These are phyloP conservation scores for Chalara sp. DNA, from an alignment of 2,329 filamentous ascomycete genomes.

Conservation along the genomic window DNA sequence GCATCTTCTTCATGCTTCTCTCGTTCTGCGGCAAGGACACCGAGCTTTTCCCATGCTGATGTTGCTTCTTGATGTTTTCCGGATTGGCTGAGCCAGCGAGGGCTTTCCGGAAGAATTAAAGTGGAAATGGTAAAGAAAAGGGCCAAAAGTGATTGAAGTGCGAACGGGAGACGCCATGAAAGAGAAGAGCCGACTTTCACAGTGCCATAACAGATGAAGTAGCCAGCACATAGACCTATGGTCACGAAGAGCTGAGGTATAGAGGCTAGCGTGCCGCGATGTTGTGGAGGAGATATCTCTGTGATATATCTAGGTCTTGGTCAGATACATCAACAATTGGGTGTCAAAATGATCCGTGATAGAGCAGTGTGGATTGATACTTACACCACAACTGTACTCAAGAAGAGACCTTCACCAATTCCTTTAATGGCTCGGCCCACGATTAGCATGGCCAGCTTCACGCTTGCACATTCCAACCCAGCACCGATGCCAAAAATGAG, in stretches of 20 bases:
- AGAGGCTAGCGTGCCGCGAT: slow-evolving; percentile 43
- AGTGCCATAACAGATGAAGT: slow-evolving; percentile 54
- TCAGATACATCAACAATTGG: too few species aligned
- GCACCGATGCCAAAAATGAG: slow-evolving; percentile 47
- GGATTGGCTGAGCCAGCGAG: slow-evolving; percentile 48
- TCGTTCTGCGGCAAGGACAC: slow-evolving; percentile 17
- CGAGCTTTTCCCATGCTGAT: slow-evolving; percentile 27
- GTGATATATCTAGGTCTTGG: slow-evolving; percentile 39
- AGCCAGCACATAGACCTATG: slow-evolving; percentile 45
- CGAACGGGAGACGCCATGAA: slow-evolving; percentile 50
- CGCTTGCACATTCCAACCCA: slow-evolving; percentile 42
- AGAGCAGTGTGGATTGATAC: slow-evolving; percentile 4
- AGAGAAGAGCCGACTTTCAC: slow-evolving; percentile 37
- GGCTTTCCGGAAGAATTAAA: slow-evolving; percentile 44
- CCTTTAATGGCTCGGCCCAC: slow-evolving; percentile 49
- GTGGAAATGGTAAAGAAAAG: slow-evolving; percentile 30
- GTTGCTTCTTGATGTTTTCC: slow-evolving; percentile 40
- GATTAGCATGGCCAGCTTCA: slow-evolving; percentile 44
- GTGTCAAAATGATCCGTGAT: too few species aligned
- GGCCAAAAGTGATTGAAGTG: slow-evolving; percentile 38
- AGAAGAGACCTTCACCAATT: slow-evolving; percentile 50
- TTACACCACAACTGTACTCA: slow-evolving; percentile 48
- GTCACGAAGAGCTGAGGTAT: slow-evolving; percentile 46
- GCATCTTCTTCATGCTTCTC: slow-evolving; percentile 17
- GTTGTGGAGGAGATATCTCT: slow-evolving; percentile 48